A percentile compares a stretch with the other conserved stretches of the same genome.
phyloP scores from a whole-genome alignment of 2,329 filamentous ascomycete species.

The Microthyrium microscopicum region DNA sequence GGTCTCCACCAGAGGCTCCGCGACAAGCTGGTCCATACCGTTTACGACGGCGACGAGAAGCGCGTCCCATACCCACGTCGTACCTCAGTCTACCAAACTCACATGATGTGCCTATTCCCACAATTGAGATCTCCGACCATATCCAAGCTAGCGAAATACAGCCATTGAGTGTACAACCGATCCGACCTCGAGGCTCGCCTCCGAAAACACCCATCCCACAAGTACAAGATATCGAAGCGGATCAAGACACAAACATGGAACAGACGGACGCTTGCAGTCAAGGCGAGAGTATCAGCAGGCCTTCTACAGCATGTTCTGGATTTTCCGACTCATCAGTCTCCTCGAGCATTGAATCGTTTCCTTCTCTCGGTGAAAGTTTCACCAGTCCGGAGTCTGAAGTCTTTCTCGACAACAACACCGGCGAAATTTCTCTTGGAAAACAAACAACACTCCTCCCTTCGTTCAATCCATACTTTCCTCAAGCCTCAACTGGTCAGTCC shows the following conservation, averaged over 20 bases:
- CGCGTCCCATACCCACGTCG: slow-evolving; percentile 1
- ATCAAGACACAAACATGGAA: slow-evolving; percentile 3
- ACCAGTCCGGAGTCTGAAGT: too few relatives aligned
- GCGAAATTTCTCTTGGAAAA: too few relatives aligned
- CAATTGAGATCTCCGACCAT: slow-evolving; percentile 30
- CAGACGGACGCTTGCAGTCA: slow-evolving; percentile 10
- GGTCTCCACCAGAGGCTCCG: slow-evolving; percentile 4
- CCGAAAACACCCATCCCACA: slow-evolving; percentile 33
- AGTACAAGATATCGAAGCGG: slow-evolving; percentile 9
- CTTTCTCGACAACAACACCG: too few relatives aligned
- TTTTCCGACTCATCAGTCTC: slow-evolving; percentile 46
- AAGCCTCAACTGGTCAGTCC: too few relatives aligned
- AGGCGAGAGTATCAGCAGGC: slow-evolving; percentile 33
- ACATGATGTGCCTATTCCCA: slow-evolving; percentile 25
- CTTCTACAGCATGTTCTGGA: slow-evolving; percentile 40
- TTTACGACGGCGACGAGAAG: slow-evolving; percentile 2
- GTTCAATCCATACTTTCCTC: too few relatives aligned
- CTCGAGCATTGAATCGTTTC: slow-evolving; percentile 37
- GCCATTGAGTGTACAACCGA: not conserved
- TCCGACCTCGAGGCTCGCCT: slow-evolving; percentile 19
- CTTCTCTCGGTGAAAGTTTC: too few relatives aligned
- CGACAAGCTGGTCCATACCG: slow-evolving; percentile 2
- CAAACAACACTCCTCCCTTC: too few relatives aligned
- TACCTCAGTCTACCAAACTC: not conserved
- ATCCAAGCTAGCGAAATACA: not conserved